Evolutionary conservation across 352 stramenopile species (phyloP).

Genomic region (Blastocystis sp.): DNA sequence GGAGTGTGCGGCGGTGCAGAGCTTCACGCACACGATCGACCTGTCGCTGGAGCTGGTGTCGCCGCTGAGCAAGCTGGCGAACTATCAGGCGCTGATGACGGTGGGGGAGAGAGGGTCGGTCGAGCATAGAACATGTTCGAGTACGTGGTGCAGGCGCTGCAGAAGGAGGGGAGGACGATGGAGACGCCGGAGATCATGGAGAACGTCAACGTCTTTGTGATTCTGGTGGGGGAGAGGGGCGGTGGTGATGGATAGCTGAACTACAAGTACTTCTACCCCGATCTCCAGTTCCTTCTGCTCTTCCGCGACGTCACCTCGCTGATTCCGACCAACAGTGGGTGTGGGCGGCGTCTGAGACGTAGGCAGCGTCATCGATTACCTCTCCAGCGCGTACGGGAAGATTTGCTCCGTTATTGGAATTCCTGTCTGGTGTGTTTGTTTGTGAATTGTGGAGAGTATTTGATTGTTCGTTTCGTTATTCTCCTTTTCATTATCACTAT

Average conservation of each 20-base stretch:
- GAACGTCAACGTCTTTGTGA: neutral
- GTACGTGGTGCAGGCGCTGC: neutral
- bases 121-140: neutral
- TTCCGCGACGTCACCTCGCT: neutral
- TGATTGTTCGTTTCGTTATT: neutral
- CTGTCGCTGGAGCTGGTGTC: neutral
- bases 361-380: neutral
- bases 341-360: neutral
- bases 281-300: neutral
- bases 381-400: neutral
- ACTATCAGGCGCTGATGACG: neutral
- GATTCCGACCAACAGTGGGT: neutral
- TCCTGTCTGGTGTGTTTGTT: neutral
- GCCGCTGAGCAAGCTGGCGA: neutral
- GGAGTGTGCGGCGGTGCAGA: neutral
- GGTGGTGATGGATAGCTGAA: neutral
- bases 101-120: neutral
- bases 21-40: neutral
- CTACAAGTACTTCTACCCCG: neutral
- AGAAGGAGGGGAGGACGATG: neutral
- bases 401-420: neutral
- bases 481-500: neutral
- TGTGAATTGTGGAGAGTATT: neutral
- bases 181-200: slow-evolving; percentile 16
- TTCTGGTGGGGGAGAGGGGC: neutral